Conservation (phyloP, 768 basidiomycete species). For the Cyclocybe cylindracea region DNA sequence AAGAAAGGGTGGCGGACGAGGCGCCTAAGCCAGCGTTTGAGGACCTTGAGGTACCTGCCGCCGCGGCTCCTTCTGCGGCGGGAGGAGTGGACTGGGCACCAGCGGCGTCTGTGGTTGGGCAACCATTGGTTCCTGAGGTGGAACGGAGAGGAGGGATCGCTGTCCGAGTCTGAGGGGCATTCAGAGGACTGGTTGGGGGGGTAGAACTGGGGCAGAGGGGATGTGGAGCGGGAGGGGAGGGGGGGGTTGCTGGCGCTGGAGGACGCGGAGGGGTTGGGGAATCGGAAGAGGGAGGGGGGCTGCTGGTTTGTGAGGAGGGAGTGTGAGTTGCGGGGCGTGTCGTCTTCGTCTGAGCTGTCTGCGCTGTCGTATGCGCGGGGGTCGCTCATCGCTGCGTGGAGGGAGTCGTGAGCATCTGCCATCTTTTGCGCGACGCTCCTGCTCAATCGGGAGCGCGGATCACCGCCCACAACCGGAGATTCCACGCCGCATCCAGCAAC, state of each 20-base stretch:
- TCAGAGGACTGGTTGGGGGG: conserved; percentile 50
- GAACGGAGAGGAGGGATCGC: conserved; percentile 50
- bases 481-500: too few species aligned
- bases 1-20: conserved; percentile 74
- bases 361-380: conserved; percentile 44
- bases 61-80: conserved; percentile 55
- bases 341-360: conserved; percentile 44
- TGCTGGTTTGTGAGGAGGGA: conserved; percentile 23
- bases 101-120: conserved; percentile 49
- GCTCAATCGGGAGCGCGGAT: conserved; percentile 2
- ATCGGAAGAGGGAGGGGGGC: conserved; percentile 33
- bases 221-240: conserved; percentile 61
- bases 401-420: conserved; percentile 5
- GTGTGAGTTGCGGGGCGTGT: conserved; percentile 24
- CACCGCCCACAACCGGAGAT: background rate
- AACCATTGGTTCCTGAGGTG: conserved; percentile 39
- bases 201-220: conserved; percentile 59
- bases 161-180: conserved; percentile 63
- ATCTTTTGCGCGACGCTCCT: background rate
- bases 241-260: conserved; percentile 51
- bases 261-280: conserved; percentile 38
- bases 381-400: conserved; percentile 6
- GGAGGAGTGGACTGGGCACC: conserved; percentile 54
- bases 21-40: conserved; percentile 56
- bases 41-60: conserved; percentile 44